Conservation (phyloP, 2,329 filamentous ascomycete genomes). For the Cladophialophora psammophila region DNA sequence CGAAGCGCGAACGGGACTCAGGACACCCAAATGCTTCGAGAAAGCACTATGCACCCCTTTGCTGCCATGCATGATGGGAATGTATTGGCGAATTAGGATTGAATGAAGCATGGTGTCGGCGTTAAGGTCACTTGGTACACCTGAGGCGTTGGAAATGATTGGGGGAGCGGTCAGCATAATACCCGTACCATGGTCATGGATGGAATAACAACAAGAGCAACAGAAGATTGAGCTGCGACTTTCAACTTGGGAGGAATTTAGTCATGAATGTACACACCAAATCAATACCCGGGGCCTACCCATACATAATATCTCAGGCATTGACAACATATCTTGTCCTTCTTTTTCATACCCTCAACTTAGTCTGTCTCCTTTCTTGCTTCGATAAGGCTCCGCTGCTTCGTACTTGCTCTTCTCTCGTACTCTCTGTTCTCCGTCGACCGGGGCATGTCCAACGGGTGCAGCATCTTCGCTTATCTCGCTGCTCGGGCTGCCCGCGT, state of each 20-base stretch:
- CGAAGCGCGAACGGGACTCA: slow-evolving; percentile 51
- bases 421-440: slow-evolving; percentile 71
- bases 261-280: slow-evolving; percentile 30
- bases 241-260: background rate
- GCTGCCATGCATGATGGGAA: slow-evolving; percentile 36
- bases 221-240: slow-evolving; percentile 1
- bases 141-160: slow-evolving; percentile 9
- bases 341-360: slow-evolving; percentile 51
- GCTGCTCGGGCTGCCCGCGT: slow-evolving; percentile 71
- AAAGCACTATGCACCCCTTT: slow-evolving; percentile 46
- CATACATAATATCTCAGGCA: slow-evolving; percentile 8
- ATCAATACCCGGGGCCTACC: slow-evolving; percentile 1
- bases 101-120: slow-evolving; percentile 18
- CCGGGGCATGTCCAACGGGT: slow-evolving; percentile 79
- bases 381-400: slow-evolving; percentile 74
- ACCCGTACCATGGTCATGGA: slow-evolving; percentile 17
- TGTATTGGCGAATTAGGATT: slow-evolving; percentile 7
- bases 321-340: slow-evolving; percentile 5
- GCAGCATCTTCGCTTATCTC: slow-evolving; percentile 82
- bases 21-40: slow-evolving; percentile 47
- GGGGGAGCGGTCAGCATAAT: slow-evolving; percentile 16
- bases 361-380: slow-evolving; percentile 87
- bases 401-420: slow-evolving; percentile 91
- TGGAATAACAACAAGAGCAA: slow-evolving; percentile 14
- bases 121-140: slow-evolving; percentile 15